Percentiles rank a stretch among this genome's conserved stretches.
These are phyloP conservation scores for Tylopilus sp. DNA, from an alignment of 1,284 basidiomycete species.

Conservation along the genomic window DNA sequence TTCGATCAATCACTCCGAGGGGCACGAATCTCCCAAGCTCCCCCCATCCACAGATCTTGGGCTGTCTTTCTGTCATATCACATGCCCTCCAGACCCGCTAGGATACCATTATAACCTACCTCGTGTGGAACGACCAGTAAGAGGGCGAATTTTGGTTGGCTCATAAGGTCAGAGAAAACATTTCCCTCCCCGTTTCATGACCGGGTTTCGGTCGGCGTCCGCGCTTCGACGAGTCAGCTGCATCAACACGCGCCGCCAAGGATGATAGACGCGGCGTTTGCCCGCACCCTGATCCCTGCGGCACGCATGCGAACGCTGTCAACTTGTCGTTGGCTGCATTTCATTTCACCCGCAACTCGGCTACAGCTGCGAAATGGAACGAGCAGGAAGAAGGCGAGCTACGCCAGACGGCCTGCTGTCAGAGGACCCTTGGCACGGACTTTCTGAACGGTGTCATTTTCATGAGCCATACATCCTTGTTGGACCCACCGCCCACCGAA, in stretches of 20 bases:
- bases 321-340: not conserved
- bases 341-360: not conserved
- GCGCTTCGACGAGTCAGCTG: not conserved
- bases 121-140: constrained; percentile 1
- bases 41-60: constrained; percentile 7
- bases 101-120: constrained; percentile 5
- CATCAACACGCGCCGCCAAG: constrained; percentile 10
- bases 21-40: not conserved
- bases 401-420: not conserved
- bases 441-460: constrained; percentile 6
- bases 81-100: not conserved
- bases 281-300: not conserved
- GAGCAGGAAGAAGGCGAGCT: not conserved
- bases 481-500: not conserved
- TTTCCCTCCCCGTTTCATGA: constrained; percentile 2
- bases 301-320: not conserved
- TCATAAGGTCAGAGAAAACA: constrained; percentile 5
- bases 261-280: not conserved
- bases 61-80: constrained; percentile 1
- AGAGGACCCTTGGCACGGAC: not conserved
- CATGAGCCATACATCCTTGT: not conserved
- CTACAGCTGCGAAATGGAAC: not conserved
- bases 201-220: not conserved
- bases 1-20: not conserved
- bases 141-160: not conserved